A percentile compares a stretch with the other conserved stretches of the same genome.
phyloP scores from a whole-genome alignment of 2,329 filamentous ascomycete genomes.

The Pestalotiopsis sp. region DNA sequence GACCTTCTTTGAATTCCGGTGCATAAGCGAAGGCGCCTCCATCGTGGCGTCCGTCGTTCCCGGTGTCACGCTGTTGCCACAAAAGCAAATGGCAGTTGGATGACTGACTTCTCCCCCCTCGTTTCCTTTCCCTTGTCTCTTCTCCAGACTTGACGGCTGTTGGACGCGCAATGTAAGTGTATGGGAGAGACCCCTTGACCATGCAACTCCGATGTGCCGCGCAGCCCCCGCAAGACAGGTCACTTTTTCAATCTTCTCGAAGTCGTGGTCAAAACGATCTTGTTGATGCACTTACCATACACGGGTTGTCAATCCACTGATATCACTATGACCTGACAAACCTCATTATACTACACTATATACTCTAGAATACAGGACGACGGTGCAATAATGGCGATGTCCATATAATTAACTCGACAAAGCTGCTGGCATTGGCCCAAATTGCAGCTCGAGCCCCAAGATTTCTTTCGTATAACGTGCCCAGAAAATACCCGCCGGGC shows the following conservation, averaged over 20 bases:
- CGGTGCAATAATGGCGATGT: no score
- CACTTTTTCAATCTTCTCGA: not conserved
- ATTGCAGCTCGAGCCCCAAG: no score
- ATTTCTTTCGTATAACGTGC: no score
- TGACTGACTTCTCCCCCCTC: not conserved
- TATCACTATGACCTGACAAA: not conserved
- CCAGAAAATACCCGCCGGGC: no score
- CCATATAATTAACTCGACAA: no score
- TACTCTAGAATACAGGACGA: no score
- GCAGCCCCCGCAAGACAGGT: not conserved
- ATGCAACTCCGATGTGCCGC: not conserved
- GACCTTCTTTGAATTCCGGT: not conserved
- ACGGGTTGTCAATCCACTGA: not conserved
- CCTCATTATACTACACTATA: not conserved
- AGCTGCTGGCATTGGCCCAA: no score
- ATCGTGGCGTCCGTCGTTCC: not conserved
- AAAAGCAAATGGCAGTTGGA: no score
- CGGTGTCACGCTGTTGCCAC: not conserved
- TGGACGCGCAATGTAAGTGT: not conserved
- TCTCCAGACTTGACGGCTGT: not conserved
- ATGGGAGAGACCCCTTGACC: not conserved
- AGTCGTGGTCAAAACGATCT: not conserved
- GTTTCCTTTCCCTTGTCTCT: not conserved
- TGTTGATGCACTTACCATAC: not conserved
- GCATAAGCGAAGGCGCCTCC: slow-evolving; percentile 7